phyloP scores from a whole-genome alignment of 2,329 filamentous ascomycete species.

The Hypoxylon sp. region DNA sequence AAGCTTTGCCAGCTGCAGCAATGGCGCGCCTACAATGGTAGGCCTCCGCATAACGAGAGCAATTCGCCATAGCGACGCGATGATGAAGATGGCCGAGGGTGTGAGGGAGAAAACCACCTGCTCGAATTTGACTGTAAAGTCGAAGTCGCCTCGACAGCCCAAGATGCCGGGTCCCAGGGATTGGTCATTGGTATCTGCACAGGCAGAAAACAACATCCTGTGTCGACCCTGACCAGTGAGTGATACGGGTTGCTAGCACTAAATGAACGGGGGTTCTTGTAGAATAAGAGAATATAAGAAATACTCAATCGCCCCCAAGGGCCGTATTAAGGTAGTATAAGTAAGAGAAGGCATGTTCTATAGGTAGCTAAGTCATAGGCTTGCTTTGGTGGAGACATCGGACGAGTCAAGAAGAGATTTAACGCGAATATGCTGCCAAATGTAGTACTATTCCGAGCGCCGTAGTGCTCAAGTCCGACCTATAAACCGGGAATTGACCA shows the following conservation, averaged over 20 bases:
- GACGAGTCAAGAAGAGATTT: neutral
- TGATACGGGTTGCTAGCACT: neutral
- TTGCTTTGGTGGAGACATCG: neutral
- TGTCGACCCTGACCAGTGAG: neutral
- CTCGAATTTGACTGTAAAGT: slow-evolving; percentile 67
- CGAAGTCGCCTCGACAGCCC: slow-evolving; percentile 65
- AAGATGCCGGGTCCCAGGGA: slow-evolving; percentile 61
- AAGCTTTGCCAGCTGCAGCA: slow-evolving; percentile 56
- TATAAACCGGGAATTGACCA: neutral
- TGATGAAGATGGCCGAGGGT: slow-evolving; percentile 59
- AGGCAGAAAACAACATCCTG: slow-evolving; percentile 41
- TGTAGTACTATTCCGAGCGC: slow-evolving; percentile 25
- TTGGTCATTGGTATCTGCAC: slow-evolving; percentile 37
- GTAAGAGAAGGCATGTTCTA: neutral
- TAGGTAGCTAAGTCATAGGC: neutral
- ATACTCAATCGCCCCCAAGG: neutral
- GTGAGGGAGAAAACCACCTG: slow-evolving; percentile 62
- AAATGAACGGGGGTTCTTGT: neutral
- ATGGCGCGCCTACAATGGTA: slow-evolving; percentile 55
- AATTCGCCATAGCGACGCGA: slow-evolving; percentile 55
- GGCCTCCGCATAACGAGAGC: slow-evolving; percentile 53
- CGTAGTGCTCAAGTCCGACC: neutral
- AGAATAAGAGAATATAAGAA: neutral
- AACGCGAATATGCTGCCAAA: slow-evolving; percentile 2
- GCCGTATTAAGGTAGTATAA: neutral